Base-by-base conservation (phyloP, 345 rosid species). In the Schrenkiella parvula region DNA sequence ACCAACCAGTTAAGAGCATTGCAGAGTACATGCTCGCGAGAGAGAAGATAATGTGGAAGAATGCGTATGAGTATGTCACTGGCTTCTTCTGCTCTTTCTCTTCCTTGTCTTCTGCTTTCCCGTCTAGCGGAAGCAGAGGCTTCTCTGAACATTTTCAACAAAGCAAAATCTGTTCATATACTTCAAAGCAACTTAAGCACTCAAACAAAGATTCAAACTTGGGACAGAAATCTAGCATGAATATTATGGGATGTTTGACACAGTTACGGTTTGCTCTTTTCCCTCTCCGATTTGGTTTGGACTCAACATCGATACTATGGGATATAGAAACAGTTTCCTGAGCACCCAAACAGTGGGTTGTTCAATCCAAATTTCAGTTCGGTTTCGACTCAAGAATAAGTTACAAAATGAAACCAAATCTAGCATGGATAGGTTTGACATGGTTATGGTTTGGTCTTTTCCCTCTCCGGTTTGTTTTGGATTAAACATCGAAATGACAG, bases 1-100 rank as follows among this genome's bases (percentile, higher is more conserved):
- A 89, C 98, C 99, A 95, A 35, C 99, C 97, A 2, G 98, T 95
- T 80, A 95, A 76, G 68, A 92, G 92, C 99, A 95, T 95, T 2
- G 99, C 99, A 0, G 98, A 95, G 80, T 95, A 95, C 99, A 95
- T 95, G 68, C 98, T 95, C 3, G 99, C 98, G 0, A 95, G 97
- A 29, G 97, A 95, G 84, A 95, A 95, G 72, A 95, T 95, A 72
- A 95, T 79, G 83, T 95, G 99, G 92, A 95, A 95, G 86, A 95
- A 95, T 19, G 98, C 76, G 34, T 92, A 95, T 9, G 98, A 95
- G 80, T 95, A 95, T 1, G 99, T 63, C 32, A 95, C 98, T 22
- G 97, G 87, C 78, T 85, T 91, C 50, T 85, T 74, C 62, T 80
- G 80, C 62, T 88, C 93, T 68, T 89, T 84, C 74, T 89, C 98